A percentile compares a stretch with the other conserved stretches of the same genome.
Evolutionary conservation across 257 asterid species (phyloP).

Genomic region (Petunia secreta): DNA sequence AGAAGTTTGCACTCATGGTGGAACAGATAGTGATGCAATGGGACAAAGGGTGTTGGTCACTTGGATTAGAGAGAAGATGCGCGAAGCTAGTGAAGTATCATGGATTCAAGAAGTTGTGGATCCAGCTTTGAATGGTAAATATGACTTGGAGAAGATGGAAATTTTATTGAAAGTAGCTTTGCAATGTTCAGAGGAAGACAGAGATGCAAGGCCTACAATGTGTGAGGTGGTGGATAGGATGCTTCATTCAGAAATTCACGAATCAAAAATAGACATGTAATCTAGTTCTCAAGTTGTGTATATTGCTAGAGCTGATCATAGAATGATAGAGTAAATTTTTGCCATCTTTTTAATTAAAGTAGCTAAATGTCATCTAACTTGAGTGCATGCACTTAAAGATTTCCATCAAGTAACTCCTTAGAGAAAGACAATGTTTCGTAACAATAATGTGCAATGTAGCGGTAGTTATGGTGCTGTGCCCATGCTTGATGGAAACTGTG

Average conservation of each 20-base stretch:
- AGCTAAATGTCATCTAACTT: no score
- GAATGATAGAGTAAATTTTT: background rate
- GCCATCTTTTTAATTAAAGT: background rate
- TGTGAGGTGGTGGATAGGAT: constrained; percentile 36
- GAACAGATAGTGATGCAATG: background rate
- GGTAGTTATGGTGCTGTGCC: background rate
- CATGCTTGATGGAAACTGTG: background rate
- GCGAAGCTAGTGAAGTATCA: background rate
- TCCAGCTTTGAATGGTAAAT: constrained; percentile 34
- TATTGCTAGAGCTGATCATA: background rate
- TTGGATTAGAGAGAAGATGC: constrained; percentile 42
- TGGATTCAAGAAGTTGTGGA: constrained; percentile 37
- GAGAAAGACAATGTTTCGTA: background rate
- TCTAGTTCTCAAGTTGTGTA: constrained; percentile 6
- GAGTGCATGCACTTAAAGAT: background rate
- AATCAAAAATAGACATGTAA: constrained; percentile 13
- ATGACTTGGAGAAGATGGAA: constrained; percentile 31
- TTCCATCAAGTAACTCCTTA: background rate
- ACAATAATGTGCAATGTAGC: background rate
- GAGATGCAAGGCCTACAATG: constrained; percentile 47
- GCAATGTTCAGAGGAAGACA: constrained; percentile 39
- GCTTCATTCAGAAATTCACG: constrained; percentile 26
- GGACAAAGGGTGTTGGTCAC: constrained; percentile 31
- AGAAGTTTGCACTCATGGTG: background rate
- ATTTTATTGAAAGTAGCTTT: constrained; percentile 37